A percentile compares a stretch with the other conserved stretches of the same genome.
Conservation (phyloP, 352 stramenopile species). For the Phytophthora pistaciae region DNA sequence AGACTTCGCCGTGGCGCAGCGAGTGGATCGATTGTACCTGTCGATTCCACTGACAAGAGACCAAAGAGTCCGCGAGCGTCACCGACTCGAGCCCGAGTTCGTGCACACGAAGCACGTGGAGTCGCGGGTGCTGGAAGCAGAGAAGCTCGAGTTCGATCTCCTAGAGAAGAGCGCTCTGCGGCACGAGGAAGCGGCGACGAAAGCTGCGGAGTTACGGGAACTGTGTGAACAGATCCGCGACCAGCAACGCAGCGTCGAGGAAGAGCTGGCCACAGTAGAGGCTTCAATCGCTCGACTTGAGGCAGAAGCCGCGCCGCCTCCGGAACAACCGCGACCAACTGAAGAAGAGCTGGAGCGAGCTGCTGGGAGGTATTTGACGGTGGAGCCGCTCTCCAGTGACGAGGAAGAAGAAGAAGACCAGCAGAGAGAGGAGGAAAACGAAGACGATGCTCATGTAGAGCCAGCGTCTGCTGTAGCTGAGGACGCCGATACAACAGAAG, state of each 20-base stretch:
- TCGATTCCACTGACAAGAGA: slow-evolving; percentile 51
- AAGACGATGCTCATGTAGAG: background rate
- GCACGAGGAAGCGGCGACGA: slow-evolving; percentile 55
- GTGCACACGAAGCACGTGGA: slow-evolving; percentile 75
- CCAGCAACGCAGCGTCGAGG: slow-evolving; percentile 36
- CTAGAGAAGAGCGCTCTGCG: slow-evolving; percentile 71
- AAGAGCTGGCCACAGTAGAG: slow-evolving; percentile 43
- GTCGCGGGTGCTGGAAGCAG: slow-evolving; percentile 47
- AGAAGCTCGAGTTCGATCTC: slow-evolving; percentile 74
- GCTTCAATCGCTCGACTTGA: slow-evolving; percentile 44
- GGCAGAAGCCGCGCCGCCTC: slow-evolving; percentile 18
- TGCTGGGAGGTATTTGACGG: slow-evolving; percentile 42
- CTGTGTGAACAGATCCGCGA: slow-evolving; percentile 45
- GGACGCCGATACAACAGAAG: background rate
- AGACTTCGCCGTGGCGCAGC: slow-evolving; percentile 51
- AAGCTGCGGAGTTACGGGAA: slow-evolving; percentile 40
- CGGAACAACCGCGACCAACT: slow-evolving; percentile 41
- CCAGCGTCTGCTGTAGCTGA: background rate
- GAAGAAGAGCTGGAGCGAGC: slow-evolving; percentile 50
- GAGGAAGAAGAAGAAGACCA: slow-evolving; percentile 25
- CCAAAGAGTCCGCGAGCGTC: slow-evolving; percentile 42
- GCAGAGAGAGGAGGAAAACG: slow-evolving; percentile 4
- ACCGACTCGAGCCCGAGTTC: slow-evolving; percentile 62
- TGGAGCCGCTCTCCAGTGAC: slow-evolving; percentile 26
- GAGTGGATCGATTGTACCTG: slow-evolving; percentile 62